phyloP scores from a whole-genome alignment of 148 eudicot species.

The Persicaria tinctoria region DNA sequence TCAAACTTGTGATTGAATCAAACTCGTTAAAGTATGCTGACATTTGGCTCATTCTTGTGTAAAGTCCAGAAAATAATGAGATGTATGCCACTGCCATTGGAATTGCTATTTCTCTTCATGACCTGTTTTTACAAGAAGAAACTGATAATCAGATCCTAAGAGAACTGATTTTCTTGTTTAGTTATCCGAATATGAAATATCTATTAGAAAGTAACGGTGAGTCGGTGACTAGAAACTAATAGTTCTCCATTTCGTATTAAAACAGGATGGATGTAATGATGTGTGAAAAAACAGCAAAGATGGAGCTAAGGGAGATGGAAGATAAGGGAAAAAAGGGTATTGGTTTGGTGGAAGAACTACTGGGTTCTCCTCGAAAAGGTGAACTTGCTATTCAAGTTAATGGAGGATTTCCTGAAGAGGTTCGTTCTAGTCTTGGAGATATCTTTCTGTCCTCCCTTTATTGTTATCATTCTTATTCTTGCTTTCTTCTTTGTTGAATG shows the following conservation, averaged over 20 bases:
- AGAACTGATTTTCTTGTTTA: not conserved
- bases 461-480: not conserved
- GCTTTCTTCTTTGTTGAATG: not conserved
- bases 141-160: not conserved
- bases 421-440: conserved; percentile 13
- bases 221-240: not conserved
- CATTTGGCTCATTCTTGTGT: not conserved
- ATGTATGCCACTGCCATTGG: not conserved
- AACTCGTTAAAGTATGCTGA: conserved; percentile 2
- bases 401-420: conserved; percentile 40
- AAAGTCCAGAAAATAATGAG: not conserved
- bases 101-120: not conserved
- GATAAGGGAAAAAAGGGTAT: conserved; percentile 26
- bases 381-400: conserved; percentile 23
- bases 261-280: conserved; percentile 86
- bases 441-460: not conserved
- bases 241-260: not conserved
- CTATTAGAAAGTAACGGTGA: not conserved
- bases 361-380: conserved; percentile 26
- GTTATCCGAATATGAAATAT: not conserved
- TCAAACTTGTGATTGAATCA: not conserved
- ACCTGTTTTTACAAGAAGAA: not conserved
- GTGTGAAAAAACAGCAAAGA: conserved; percentile 42
- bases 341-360: conserved; percentile 28
- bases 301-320: conserved; percentile 30